A percentile compares a stretch with the other conserved stretches of the same genome.
phyloP scores from a whole-genome alignment of 371 early-diverging fungal genomes.

The Umbelopsis sp. region DNA sequence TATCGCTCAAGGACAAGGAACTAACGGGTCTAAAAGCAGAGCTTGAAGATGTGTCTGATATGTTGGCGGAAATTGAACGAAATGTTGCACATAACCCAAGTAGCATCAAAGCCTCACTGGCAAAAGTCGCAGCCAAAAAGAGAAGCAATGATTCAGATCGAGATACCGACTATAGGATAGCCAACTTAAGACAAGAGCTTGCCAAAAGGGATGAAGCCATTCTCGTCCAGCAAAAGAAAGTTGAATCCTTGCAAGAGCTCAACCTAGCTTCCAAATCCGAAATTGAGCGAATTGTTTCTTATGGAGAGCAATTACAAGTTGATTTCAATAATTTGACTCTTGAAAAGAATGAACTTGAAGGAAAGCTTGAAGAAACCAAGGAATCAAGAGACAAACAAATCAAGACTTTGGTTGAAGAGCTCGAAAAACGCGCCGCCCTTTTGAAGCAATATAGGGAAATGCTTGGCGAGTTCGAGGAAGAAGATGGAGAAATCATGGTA shows the following conservation, averaged over 20 bases:
- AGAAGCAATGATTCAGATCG: neutral
- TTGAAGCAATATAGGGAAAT: conserved; percentile 4
- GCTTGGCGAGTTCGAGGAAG: conserved; percentile 7
- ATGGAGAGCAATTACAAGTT: conserved; percentile 10
- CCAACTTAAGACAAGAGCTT: conserved; percentile 7
- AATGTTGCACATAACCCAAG: conserved; percentile 3
- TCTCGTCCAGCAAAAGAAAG: conserved; percentile 3
- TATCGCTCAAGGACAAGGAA: conserved; percentile 4
- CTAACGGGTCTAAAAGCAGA: neutral
- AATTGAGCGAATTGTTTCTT: conserved; percentile 3
- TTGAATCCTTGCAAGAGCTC: conserved; percentile 6
- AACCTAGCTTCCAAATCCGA: conserved; percentile 5
- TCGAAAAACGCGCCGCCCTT: conserved; percentile 2
- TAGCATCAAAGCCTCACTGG: conserved; percentile 1
- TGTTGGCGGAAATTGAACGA: neutral
- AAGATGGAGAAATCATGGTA: neutral
- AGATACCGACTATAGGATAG: neutral
- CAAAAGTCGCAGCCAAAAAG: conserved; percentile 4
- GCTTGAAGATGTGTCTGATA: conserved; percentile 1
- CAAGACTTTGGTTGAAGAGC: conserved; percentile 10
- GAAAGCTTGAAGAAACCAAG: conserved; percentile 36
- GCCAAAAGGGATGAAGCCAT: conserved; percentile 5
- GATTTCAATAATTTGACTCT: conserved; percentile 3
- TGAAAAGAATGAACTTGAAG: conserved; percentile 27
- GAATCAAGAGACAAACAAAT: conserved; percentile 16